A percentile compares a stretch with the other conserved stretches of the same genome.
Conservation (phyloP, 345 rosid genomes). For the Sonneratia alba region DNA sequence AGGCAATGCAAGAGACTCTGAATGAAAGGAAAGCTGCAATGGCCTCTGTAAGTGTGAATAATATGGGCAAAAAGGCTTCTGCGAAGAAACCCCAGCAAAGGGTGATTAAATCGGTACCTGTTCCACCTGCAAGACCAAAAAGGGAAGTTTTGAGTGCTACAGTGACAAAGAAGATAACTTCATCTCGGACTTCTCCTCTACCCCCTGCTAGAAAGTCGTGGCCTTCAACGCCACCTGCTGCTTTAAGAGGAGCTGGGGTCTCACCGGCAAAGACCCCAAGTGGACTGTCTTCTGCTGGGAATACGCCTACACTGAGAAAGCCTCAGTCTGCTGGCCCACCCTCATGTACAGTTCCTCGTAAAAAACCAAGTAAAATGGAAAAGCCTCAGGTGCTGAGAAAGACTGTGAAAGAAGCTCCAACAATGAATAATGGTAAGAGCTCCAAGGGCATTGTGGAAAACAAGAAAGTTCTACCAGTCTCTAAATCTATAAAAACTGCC, state of each 20-base stretch:
- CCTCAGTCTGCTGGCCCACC: slow-evolving; percentile 24
- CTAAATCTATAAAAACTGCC: slow-evolving; percentile 24
- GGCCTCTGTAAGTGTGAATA: slow-evolving; percentile 27
- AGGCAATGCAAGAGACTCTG: slow-evolving; percentile 39
- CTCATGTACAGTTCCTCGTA: slow-evolving; percentile 20
- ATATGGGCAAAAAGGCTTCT: slow-evolving; percentile 23
- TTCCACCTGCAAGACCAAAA: slow-evolving; percentile 27
- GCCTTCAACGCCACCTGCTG: slow-evolving; percentile 37
- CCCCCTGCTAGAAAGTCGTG: slow-evolving; percentile 47
- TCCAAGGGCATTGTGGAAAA: slow-evolving; percentile 19
- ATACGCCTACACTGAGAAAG: slow-evolving; percentile 29
- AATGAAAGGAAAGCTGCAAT: slow-evolving; percentile 43
- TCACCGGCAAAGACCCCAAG: slow-evolving; percentile 34
- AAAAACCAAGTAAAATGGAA: slow-evolving; percentile 31
- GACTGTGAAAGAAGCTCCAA: slow-evolving; percentile 20
- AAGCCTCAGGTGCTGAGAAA: slow-evolving; percentile 20
- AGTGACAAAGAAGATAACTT: slow-evolving; percentile 17
- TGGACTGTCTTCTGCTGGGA: slow-evolving; percentile 28
- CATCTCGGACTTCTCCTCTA: slow-evolving; percentile 30
- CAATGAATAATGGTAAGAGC: slow-evolving; percentile 13
- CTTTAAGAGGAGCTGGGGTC: slow-evolving; percentile 27
- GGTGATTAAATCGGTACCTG: slow-evolving; percentile 20
- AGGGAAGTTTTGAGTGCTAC: slow-evolving; percentile 30
- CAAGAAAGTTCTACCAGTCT: slow-evolving; percentile 23
- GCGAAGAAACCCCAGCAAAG: slow-evolving; percentile 23